Base-by-base conservation (phyloP, 805 yeast species). In the Schwanniomyces yamadae region DNA sequence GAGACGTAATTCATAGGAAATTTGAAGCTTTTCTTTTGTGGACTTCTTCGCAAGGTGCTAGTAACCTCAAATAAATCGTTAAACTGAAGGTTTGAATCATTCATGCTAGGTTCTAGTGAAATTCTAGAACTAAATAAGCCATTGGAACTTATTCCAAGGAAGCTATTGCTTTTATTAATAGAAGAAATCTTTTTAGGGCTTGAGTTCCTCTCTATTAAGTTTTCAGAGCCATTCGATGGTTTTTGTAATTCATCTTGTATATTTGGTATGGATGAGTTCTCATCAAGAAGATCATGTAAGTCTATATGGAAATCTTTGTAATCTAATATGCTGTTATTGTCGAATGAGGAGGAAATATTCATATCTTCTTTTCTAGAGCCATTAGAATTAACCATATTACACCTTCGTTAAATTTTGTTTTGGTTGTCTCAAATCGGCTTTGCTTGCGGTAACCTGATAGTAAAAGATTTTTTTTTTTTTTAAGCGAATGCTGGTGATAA, bases 51-150 rank as follows among this genome's bases (percentile, higher is more conserved):
- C 19, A 51, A 42, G 30, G 44, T 53, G 30, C 48, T 49, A 1
- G 65, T 58, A 18, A 55, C 55, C 44, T 55, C 66, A 36, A 65
- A 65, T 14, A 65, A 50, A 30, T 55, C 68, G 40, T 52, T 56
- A 10, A 65, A 45, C 6, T 51, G 43, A 7, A 36, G 27, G 28
- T 46, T 40, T 21, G 48, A 37, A 19, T 39, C 30, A 13, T 31
- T 29, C 12, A 6, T 17, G 14, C 32, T 26, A 7, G 50, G 53
- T 19, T 27, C 38, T 24, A 41, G 36, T 27, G 23, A 33, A 27
- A 33, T 23, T 19, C 34, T 19, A 6, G 34, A 28, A 8, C n/a
- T n/a, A n/a, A n/a, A n/a, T n/a, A n/a, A n/a, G n/a, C n/a, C n/a
- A n/a, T n/a, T n/a, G 36, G 28, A 23, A 32, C 34, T 5, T 20